These are phyloP conservation scores for Ehretia macrophylla DNA, from an alignment of 257 asterid genomes.

Conservation along the genomic window DNA sequence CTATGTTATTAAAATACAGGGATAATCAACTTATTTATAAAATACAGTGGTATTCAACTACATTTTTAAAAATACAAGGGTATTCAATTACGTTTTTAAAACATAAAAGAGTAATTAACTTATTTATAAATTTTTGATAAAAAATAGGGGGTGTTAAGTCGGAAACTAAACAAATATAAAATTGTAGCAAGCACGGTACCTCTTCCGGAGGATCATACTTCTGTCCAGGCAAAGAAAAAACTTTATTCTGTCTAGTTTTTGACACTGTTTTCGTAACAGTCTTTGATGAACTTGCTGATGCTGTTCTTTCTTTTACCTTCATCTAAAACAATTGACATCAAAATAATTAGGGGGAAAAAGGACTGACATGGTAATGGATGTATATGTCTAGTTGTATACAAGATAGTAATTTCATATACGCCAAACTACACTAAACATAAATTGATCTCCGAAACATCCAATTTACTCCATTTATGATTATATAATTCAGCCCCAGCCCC, in stretches of 20 bases:
- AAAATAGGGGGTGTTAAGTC: no score
- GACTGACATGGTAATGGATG: neutral
- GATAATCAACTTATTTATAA: no score
- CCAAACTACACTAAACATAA: neutral
- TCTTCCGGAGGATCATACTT: slow-evolving; percentile 88
- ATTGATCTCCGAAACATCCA: no score
- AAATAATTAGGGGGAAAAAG: slow-evolving; percentile 12
- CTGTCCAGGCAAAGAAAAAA: slow-evolving; percentile 81
- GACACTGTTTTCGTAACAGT: slow-evolving; percentile 41
- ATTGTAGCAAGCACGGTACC: slow-evolving; percentile 32
- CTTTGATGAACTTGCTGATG: slow-evolving; percentile 51
- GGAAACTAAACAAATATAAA: slow-evolving; percentile 1
- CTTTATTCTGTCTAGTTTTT: slow-evolving; percentile 72
- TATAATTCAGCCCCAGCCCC: no score
- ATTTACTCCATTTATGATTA: no score
- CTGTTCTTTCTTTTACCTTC: slow-evolving; percentile 54
- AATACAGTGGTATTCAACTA: no score
- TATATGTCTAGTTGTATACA: no score
- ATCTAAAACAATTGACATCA: slow-evolving; percentile 34
- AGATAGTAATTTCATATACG: neutral
- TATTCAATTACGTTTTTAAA: no score
- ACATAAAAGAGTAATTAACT: no score
- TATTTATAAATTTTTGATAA: no score
- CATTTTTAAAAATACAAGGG: no score
- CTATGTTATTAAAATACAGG: no score